These are phyloP conservation scores for Sporothrix protearum DNA, from an alignment of 2,329 filamentous ascomycete genomes.

Conservation along the genomic window DNA sequence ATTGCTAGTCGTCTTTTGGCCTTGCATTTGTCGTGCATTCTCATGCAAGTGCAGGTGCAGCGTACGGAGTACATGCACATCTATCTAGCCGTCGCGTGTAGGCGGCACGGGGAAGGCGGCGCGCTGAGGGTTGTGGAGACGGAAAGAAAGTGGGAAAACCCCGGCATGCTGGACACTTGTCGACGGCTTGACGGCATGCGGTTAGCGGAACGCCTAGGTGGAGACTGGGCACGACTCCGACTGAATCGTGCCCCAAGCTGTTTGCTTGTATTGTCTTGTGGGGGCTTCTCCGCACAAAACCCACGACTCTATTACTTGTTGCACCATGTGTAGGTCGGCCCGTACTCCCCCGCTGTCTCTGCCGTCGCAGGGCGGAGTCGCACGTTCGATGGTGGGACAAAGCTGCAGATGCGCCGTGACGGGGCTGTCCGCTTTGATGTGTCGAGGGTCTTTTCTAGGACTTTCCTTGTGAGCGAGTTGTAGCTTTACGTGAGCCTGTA, in stretches of 20 bases:
- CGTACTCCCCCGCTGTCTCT: background rate
- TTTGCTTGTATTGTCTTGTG: background rate
- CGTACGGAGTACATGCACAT: too few species aligned
- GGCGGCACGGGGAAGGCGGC: slow-evolving; percentile 18
- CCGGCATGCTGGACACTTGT: background rate
- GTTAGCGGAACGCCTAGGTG: background rate
- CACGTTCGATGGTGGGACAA: background rate
- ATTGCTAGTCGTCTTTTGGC: background rate
- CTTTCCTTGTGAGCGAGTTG: background rate
- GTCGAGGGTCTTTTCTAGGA: background rate
- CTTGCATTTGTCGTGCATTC: background rate
- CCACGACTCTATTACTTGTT: background rate
- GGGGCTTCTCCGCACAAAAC: background rate
- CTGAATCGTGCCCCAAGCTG: background rate
- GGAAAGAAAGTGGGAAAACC: background rate
- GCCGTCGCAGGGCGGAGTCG: background rate
- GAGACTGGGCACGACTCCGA: background rate
- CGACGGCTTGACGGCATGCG: background rate
- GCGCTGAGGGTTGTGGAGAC: background rate
- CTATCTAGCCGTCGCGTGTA: slow-evolving; percentile 16
- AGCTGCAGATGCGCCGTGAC: background rate
- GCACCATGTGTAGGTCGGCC: background rate
- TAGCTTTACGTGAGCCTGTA: background rate
- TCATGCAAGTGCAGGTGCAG: background rate
- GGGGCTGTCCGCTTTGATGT: background rate